phyloP scores from a whole-genome alignment of 805 yeast genomes.

The Kuraishia hungarica region DNA sequence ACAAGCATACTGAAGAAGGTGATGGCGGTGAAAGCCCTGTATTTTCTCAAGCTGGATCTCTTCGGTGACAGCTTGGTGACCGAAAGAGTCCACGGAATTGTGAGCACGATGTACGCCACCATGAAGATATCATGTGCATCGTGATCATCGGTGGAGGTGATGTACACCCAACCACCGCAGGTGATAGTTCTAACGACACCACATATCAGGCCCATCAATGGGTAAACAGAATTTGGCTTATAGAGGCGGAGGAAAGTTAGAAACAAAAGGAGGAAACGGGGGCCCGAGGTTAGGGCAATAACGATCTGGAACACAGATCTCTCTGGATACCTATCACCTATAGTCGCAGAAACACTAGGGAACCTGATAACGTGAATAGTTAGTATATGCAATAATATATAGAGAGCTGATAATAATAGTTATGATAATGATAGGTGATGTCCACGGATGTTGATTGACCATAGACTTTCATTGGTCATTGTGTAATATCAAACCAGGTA shows the following conservation, averaged over 20 bases:
- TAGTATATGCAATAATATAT: neutral
- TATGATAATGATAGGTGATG: no score
- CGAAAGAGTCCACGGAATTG: constrained; percentile 83
- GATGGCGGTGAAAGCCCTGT: constrained; percentile 42
- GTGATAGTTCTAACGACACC: constrained; percentile 90
- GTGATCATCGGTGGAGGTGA: constrained; percentile 95
- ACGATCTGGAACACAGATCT: constrained; percentile 84
- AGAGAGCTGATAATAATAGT: neutral
- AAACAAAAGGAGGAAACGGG: constrained; percentile 62
- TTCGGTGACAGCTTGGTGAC: constrained; percentile 42
- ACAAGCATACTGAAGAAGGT: constrained; percentile 65
- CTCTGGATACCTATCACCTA: constrained; percentile 96
- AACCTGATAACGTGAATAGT: constrained; percentile 30
- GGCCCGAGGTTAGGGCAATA: constrained; percentile 91
- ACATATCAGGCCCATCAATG: constrained; percentile 35
- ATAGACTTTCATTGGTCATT: no score
- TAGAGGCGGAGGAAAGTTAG: constrained; percentile 42
- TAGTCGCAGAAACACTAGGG: constrained; percentile 94
- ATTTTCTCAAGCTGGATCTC: constrained; percentile 38
- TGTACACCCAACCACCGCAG: constrained; percentile 98
- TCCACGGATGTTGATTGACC: no score
- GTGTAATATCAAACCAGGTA: no score
- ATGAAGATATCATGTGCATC: constrained; percentile 93
- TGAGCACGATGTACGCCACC: constrained; percentile 82
- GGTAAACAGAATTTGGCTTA: constrained; percentile 24